These are phyloP conservation scores for Saturnispora serradocipensis DNA, from an alignment of 805 yeast genomes.

Conservation along the genomic window DNA sequence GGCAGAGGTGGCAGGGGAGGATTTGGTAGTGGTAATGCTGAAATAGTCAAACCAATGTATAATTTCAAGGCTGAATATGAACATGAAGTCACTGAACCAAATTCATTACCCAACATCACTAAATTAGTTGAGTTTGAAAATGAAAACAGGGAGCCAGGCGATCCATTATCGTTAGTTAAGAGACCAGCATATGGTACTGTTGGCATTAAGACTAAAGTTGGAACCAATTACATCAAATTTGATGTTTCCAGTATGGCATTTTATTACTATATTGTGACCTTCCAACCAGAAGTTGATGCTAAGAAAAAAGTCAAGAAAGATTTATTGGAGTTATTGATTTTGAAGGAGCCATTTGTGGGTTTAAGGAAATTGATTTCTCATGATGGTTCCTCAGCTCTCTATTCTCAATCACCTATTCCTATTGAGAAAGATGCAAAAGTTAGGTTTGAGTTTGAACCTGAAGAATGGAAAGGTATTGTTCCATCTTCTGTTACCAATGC, in stretches of 20 bases:
- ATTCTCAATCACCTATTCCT: slow-evolving; percentile 15
- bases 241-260: slow-evolving; percentile 14
- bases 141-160: slow-evolving; percentile 10
- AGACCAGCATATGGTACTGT: slow-evolving; percentile 21
- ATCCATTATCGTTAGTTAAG: slow-evolving; percentile 10
- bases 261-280: slow-evolving; percentile 18
- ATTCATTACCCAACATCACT: slow-evolving; percentile 13
- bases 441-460: slow-evolving; percentile 13
- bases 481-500: slow-evolving; percentile 13
- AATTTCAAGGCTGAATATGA: slow-evolving; percentile 15
- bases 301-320: slow-evolving; percentile 17
- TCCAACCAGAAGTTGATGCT: slow-evolving; percentile 14
- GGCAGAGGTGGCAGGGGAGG: slow-evolving; percentile 13
- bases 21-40: slow-evolving; percentile 11
- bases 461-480: slow-evolving; percentile 17
- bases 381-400: slow-evolving; percentile 17
- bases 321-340: slow-evolving; percentile 16
- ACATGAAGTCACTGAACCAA: slow-evolving; percentile 7
- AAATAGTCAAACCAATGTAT: slow-evolving; percentile 15
- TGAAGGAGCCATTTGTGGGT: slow-evolving; percentile 14
- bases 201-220: slow-evolving; percentile 18
- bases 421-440: slow-evolving; percentile 16
- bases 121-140: slow-evolving; percentile 9
- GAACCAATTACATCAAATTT: slow-evolving; percentile 17
- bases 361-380: slow-evolving; percentile 16